Conservation (phyloP, 352 stramenopile genomes). For the Phytophthora boehmeriae region DNA sequence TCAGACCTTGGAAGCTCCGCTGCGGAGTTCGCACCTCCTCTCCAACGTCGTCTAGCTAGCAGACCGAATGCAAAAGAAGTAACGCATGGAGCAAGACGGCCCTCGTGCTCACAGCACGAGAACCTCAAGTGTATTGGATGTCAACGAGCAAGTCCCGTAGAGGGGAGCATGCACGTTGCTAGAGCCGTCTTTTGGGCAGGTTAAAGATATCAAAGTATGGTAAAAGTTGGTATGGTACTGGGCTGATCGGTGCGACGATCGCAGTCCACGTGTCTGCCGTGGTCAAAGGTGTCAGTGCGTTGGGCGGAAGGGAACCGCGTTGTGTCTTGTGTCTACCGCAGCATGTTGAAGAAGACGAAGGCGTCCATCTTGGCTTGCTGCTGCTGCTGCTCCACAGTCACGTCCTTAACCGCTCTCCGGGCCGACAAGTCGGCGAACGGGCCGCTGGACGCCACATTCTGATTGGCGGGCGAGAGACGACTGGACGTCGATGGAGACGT, state of each 20-base stretch:
- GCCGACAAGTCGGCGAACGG: slow-evolving; percentile 14
- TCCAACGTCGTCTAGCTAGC: too few species aligned
- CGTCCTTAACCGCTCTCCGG: not conserved
- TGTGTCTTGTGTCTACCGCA: slow-evolving; percentile 29
- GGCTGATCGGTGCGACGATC: not conserved
- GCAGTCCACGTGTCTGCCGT: too few species aligned
- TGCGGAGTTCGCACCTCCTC: too few species aligned
- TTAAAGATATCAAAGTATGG: slow-evolving; percentile 37
- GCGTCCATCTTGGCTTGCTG: slow-evolving; percentile 42
- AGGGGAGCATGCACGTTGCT: slow-evolving; percentile 16
- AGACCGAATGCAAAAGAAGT: slow-evolving; percentile 5
- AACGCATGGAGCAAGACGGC: slow-evolving; percentile 14
- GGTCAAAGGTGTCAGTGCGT: too few species aligned
- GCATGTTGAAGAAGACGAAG: slow-evolving; percentile 48
- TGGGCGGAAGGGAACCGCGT: not conserved
- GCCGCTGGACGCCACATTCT: slow-evolving; percentile 11
- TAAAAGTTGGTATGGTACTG: slow-evolving; percentile 15
- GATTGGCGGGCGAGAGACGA: slow-evolving; percentile 18
- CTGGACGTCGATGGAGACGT: slow-evolving; percentile 14
- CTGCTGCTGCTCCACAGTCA: slow-evolving; percentile 21
- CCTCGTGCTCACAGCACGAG: slow-evolving; percentile 20
- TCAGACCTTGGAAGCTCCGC: too few species aligned
- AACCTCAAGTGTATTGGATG: slow-evolving; percentile 30
- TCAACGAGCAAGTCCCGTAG: not conserved
- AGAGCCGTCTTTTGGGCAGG: too few species aligned